These are phyloP conservation scores for Darksidea phi DNA, from an alignment of 495 filamentous ascomycete species.

Conservation along the genomic window DNA sequence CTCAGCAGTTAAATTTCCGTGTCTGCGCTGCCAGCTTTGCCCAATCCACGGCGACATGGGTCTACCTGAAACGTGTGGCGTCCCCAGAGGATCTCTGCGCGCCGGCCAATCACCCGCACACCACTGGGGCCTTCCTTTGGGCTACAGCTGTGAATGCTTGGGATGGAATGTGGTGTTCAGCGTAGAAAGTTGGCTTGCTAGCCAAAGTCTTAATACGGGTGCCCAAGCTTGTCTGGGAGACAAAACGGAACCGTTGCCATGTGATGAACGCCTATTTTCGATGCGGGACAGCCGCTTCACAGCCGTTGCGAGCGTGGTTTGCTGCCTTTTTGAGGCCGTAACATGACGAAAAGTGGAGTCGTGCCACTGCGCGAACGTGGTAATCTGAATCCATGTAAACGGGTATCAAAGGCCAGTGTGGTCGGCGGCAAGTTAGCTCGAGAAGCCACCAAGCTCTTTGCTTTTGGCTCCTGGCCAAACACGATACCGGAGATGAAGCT, in stretches of 20 bases:
- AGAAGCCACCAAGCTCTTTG: neutral
- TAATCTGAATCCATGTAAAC: neutral
- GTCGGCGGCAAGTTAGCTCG: no score
- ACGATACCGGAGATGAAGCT: no score
- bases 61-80: conserved; percentile 38
- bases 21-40: conserved; percentile 23
- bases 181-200: no score
- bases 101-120: conserved; percentile 12
- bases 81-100: conserved; percentile 24
- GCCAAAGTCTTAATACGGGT: no score
- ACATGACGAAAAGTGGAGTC: conserved; percentile 5
- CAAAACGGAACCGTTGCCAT: conserved; percentile 3
- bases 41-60: conserved; percentile 19
- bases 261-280: conserved; percentile 2
- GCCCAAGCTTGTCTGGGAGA: no score
- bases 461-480: neutral
- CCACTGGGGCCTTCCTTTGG: neutral
- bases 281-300: conserved; percentile 16
- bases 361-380: conserved; percentile 25
- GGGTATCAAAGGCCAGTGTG: no score
- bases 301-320: conserved; percentile 9
- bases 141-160: conserved; percentile 12
- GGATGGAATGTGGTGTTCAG: neutral
- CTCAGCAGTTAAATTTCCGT: conserved; percentile 38
- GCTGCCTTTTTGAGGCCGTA: conserved; percentile 8